These are phyloP conservation scores for Leccinum imitatum DNA, from an alignment of 768 basidiomycete species.

Conservation along the genomic window DNA sequence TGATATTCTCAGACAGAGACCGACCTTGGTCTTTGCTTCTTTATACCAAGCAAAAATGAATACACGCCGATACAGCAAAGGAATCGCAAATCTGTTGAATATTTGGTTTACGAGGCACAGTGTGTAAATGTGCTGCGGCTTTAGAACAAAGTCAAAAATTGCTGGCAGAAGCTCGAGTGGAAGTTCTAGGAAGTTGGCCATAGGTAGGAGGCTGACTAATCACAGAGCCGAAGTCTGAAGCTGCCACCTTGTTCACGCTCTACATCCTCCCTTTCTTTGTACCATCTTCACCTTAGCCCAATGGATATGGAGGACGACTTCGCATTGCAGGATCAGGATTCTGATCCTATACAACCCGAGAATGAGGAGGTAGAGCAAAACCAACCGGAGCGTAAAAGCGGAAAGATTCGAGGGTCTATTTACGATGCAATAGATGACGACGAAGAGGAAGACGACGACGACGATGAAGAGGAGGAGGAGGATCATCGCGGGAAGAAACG, in stretches of 20 bases:
- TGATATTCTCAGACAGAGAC: constrained; percentile 3
- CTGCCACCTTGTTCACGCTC: background rate
- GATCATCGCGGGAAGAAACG: constrained; percentile 51
- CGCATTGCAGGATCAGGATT: constrained; percentile 28
- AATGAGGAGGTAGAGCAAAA: constrained; percentile 36
- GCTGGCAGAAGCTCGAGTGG: constrained; percentile 65
- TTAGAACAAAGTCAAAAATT: constrained; percentile 50
- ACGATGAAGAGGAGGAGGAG: constrained; percentile 51
- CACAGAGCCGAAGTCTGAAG: background rate
- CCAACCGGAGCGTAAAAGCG: constrained; percentile 20
- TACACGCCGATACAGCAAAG: constrained; percentile 55
- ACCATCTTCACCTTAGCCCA: constrained; percentile 27
- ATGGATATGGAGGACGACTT: constrained; percentile 38
- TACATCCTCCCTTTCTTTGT: constrained; percentile 15
- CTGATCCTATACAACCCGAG: constrained; percentile 32
- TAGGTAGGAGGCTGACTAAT: constrained; percentile 33
- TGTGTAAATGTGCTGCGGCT: constrained; percentile 49
- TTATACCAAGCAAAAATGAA: constrained; percentile 73
- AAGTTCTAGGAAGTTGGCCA: constrained; percentile 52
- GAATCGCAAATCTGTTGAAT: constrained; percentile 52
- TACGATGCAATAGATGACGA: constrained; percentile 40
- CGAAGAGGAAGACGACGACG: constrained; percentile 51
- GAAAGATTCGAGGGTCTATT: constrained; percentile 31
- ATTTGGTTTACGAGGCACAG: constrained; percentile 57
- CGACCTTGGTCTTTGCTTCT: constrained; percentile 59